Base-by-base conservation (phyloP, 148 eudicot genomes). In the Heliamphora exappendiculata region DNA sequence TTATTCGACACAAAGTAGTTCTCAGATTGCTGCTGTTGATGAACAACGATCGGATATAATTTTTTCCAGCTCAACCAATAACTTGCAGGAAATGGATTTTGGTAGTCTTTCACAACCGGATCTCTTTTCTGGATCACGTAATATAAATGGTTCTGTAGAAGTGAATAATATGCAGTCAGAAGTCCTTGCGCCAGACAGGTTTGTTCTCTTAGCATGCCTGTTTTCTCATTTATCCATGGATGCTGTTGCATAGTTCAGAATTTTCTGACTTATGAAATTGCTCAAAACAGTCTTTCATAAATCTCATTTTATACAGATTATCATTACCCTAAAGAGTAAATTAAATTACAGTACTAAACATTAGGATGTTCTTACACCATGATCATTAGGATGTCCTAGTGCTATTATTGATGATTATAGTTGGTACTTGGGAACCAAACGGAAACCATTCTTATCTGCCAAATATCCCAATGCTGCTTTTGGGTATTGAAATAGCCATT, bases 101-200 rank as follows among this genome's bases (percentile, higher is more conserved):
- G 81, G 80, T 53, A 81, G 82, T 76, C 79, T 80, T 71, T 72
- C 76, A 29, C 88, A 88, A 51, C 74, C 84, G 54, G 89, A 82
- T 81, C 47, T 82, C 26, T 81, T 80, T 72, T 69, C 84, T 20
- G 85, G 75, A 77, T 71, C 81, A 76, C 33, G 75, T 67, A 75
- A 71, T 58, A 73, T 60, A 70, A 81, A 70, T 79, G 78, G 76
- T 76, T 44, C 79, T 76, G 33, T 81, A 17, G 79, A 76, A 77
- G 80, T 44, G 36, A 74, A 75, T 65, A 59, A 53, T 73, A 58
- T 68, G 49, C 74, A 71, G 45, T 44, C 84, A 65, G 85, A 83
- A 72, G 82, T 69, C 80, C 82, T 83, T 74, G 77, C 81, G 57
- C 70, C 83, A 13, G 68, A 73, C 51, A 79, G 97, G 97, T 91